Conservation (phyloP, 306 rosid genomes). For the Casuarina glauca region DNA sequence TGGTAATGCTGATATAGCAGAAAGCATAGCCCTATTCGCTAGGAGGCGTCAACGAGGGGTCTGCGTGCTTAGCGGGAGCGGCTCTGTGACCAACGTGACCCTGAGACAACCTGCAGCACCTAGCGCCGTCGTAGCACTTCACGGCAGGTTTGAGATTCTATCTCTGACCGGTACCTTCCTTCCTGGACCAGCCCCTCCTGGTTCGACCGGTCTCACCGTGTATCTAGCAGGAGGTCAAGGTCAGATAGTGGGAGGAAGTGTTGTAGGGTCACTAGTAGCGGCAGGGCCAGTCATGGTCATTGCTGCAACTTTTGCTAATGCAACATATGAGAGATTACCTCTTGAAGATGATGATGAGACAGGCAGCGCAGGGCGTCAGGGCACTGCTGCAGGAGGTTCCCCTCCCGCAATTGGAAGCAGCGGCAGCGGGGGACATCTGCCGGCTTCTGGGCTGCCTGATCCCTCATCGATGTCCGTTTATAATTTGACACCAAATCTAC, state of each 20-base stretch:
- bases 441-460: slow-evolving; percentile 47
- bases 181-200: slow-evolving; percentile 92
- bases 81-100: slow-evolving; percentile 85
- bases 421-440: slow-evolving; percentile 52
- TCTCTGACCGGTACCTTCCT: slow-evolving; percentile 79
- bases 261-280: slow-evolving; percentile 83
- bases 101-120: slow-evolving; percentile 82
- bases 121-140: slow-evolving; percentile 78
- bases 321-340: slow-evolving; percentile 86
- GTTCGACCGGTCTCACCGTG: slow-evolving; percentile 80
- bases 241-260: slow-evolving; percentile 88
- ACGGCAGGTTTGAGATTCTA: slow-evolving; percentile 89
- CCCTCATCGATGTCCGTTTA: slow-evolving; percentile 64
- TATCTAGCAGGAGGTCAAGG: slow-evolving; percentile 88
- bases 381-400: slow-evolving; percentile 43
- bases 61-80: slow-evolving; percentile 90
- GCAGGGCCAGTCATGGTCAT: slow-evolving; percentile 92
- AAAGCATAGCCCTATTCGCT: slow-evolving; percentile 78
- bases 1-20: slow-evolving; percentile 82
- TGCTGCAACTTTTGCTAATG: slow-evolving; percentile 94
- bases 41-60: slow-evolving; percentile 91
- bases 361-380: slow-evolving; percentile 34
- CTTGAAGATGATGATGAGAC: slow-evolving; percentile 84
- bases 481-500: slow-evolving; percentile 60
- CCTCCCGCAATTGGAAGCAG: slow-evolving; percentile 51